A percentile compares a stretch with the other conserved stretches of the same genome.
Conservation (phyloP, 139 green algal genomes). For the Asterochloris erici region DNA sequence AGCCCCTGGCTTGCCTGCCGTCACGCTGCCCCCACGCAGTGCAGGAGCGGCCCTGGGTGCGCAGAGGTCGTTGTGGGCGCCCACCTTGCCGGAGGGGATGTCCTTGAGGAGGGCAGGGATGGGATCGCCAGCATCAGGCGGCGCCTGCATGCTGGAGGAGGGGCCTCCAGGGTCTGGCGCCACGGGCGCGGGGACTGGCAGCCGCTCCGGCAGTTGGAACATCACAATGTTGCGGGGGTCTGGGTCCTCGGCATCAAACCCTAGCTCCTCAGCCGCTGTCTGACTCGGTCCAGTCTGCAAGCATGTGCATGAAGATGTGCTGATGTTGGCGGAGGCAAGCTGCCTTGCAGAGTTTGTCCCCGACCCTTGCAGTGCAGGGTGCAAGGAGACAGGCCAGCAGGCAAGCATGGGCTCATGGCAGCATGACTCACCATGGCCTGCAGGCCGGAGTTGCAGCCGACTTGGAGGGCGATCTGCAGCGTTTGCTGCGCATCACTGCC, state of each 20-base stretch:
- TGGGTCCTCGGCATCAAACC: constrained; percentile 22
- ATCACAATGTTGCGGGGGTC: constrained; percentile 45
- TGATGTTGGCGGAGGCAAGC: too few relatives aligned
- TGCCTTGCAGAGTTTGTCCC: too few relatives aligned
- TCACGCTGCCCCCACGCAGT: too few relatives aligned
- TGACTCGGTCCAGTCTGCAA: constrained; percentile 5
- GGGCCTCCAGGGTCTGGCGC: neutral
- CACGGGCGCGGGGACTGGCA: constrained; percentile 30
- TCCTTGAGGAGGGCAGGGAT: constrained; percentile 12
- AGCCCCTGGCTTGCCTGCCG: neutral
- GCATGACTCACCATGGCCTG: too few relatives aligned
- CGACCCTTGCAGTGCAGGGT: too few relatives aligned
- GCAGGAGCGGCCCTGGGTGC: too few relatives aligned
- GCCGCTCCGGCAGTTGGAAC: constrained; percentile 52
- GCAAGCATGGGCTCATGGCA: too few relatives aligned
- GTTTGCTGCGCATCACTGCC: too few relatives aligned
- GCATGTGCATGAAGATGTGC: neutral
- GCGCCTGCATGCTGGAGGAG: neutral
- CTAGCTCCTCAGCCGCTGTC: constrained; percentile 6
- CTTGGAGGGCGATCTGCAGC: too few relatives aligned
- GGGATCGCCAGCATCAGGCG: neutral
- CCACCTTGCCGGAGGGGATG: constrained; percentile 30
- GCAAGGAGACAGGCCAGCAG: too few relatives aligned
- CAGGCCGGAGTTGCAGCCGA: too few relatives aligned
- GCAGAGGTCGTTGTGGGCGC: neutral